Evolutionary conservation across 2,329 filamentous ascomycete species (phyloP).

Genomic region (Cercospora berteroae): DNA sequence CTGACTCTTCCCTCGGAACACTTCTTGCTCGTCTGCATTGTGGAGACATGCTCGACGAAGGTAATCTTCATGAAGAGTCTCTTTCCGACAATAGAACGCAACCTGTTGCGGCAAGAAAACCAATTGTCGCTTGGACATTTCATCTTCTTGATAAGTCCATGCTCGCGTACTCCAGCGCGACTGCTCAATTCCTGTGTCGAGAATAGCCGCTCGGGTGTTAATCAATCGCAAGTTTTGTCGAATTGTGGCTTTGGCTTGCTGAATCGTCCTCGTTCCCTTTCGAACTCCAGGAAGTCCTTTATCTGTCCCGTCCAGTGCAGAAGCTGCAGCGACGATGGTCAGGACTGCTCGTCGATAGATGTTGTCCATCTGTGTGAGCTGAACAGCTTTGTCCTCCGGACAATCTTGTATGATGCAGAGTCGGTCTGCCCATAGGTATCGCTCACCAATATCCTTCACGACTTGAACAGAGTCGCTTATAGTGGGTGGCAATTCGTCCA

Average conservation of each 20-base stretch:
- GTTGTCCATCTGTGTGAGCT: neutral
- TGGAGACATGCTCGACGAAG: neutral
- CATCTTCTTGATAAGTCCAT: neutral
- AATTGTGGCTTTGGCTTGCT: neutral
- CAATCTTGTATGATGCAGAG: neutral
- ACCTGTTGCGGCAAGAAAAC: neutral
- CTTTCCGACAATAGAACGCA: neutral
- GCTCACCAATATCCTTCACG: neutral
- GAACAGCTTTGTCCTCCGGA: neutral
- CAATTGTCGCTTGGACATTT: neutral
- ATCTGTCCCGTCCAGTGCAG: neutral
- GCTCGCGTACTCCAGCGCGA: neutral
- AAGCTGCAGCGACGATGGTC: neutral
- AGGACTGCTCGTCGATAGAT: neutral
- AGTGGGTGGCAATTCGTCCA: neutral
- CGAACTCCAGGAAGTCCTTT: neutral
- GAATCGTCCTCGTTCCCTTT: neutral
- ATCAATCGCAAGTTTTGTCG: neutral
- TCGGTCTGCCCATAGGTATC: neutral
- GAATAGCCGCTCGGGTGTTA: neutral
- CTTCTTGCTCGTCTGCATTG: neutral
- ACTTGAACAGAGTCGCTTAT: neutral
- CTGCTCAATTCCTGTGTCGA: neutral
- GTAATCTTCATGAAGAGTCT: neutral
- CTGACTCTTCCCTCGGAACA: neutral